Percentiles rank a stretch among this genome's conserved stretches.
Conservation (phyloP, 1,284 basidiomycete genomes). For the Fereydounia khargensis region DNA sequence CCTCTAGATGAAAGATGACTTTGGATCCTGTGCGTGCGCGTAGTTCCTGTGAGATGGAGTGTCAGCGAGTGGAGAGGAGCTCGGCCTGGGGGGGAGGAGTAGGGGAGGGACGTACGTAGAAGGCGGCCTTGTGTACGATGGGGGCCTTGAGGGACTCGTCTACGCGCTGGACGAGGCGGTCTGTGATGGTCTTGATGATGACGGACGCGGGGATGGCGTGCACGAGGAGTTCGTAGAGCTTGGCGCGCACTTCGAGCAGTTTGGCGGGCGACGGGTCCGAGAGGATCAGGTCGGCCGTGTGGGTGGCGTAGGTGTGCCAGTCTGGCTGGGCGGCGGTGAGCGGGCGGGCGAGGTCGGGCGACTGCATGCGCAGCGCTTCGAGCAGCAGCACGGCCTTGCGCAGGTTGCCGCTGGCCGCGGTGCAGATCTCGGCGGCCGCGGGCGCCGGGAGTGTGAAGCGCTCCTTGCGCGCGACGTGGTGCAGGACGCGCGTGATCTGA, state of each 20-base stretch:
- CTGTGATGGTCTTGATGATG: conserved; percentile 62
- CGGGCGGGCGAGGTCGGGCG: conserved; percentile 59
- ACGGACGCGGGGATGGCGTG: conserved; percentile 93
- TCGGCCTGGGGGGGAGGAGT: conserved; percentile 1
- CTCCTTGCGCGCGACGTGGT: conserved; percentile 76
- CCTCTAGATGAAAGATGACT: conserved; percentile 55
- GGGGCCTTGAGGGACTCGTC: conserved; percentile 62
- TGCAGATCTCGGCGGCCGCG: conserved; percentile 71
- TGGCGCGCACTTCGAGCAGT: conserved; percentile 85
- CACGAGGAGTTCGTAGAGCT: conserved; percentile 91
- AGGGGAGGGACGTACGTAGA: conserved; percentile 69
- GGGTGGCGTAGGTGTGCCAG: conserved; percentile 96
- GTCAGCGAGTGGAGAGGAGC: not conserved
- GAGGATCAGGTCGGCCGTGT: conserved; percentile 90
- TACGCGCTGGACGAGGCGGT: conserved; percentile 77
- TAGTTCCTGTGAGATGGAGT: conserved; percentile 60
- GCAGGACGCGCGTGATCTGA: conserved; percentile 77
- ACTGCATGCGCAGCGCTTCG: conserved; percentile 84
- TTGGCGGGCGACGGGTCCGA: conserved; percentile 85
- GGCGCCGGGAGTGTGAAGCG: conserved; percentile 76
- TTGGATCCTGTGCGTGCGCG: conserved; percentile 48
- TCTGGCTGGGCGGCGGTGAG: conserved; percentile 83
- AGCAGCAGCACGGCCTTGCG: conserved; percentile 91
- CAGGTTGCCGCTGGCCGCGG: conserved; percentile 83
- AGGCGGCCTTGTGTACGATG: conserved; percentile 66